Percentiles rank a stretch among this genome's conserved stretches.
These are phyloP conservation scores for Castanopsis chinensis DNA, from an alignment of 306 rosid species.

Conservation along the genomic window DNA sequence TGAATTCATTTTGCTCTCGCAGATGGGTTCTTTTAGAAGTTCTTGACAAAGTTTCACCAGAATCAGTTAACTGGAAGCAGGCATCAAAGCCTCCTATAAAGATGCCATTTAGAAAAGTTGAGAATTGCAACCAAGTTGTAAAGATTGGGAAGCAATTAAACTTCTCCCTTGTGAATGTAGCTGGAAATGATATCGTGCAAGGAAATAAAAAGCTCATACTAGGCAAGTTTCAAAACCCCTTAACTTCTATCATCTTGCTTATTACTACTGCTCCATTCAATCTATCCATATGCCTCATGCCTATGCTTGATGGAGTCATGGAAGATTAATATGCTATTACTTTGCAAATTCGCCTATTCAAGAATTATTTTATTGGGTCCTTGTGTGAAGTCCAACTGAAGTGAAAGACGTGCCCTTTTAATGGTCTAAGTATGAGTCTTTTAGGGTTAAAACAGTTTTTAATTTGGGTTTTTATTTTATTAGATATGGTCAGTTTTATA, in stretches of 20 bases:
- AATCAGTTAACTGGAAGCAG: conserved; percentile 93
- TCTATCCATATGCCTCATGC: conserved; percentile 2
- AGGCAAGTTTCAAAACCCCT: conserved; percentile 46
- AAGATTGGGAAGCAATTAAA: conserved; percentile 78
- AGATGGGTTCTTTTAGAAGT: conserved; percentile 98
- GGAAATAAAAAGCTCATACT: conserved; percentile 96
- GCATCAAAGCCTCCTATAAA: conserved; percentile 97
- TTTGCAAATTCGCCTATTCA: too few relatives aligned
- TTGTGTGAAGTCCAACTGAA: too few relatives aligned
- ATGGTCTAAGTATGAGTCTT: too few relatives aligned
- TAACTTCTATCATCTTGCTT: conserved; percentile 4
- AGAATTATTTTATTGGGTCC: too few relatives aligned
- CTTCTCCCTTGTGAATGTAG: conserved; percentile 91
- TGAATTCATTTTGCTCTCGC: conserved; percentile 22
- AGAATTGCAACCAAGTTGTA: conserved; percentile 97
- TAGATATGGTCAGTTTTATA: too few relatives aligned
- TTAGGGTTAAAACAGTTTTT: too few relatives aligned
- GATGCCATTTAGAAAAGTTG: conserved; percentile 99
- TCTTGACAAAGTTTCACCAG: conserved; percentile 86
- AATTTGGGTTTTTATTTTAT: too few relatives aligned
- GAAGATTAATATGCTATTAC: too few relatives aligned
- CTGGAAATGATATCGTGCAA: conserved; percentile 97
- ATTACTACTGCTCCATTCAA: neutral
- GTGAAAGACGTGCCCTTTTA: too few relatives aligned
- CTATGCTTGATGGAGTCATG: neutral